These are phyloP conservation scores for Xylaria sp. DNA, from an alignment of 2,329 filamentous ascomycete species.

Conservation along the genomic window DNA sequence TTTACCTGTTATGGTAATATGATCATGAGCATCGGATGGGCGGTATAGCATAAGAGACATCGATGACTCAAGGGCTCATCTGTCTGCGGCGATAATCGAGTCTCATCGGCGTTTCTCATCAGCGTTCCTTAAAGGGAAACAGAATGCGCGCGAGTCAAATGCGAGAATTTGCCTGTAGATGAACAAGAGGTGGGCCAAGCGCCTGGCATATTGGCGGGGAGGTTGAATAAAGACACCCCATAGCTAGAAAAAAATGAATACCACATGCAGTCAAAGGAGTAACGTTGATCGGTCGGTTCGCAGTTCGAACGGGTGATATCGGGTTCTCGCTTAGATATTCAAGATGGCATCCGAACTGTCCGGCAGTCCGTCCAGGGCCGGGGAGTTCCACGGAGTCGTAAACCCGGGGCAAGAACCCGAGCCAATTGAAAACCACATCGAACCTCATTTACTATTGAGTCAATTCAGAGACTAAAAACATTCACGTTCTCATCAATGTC, in stretches of 20 bases:
- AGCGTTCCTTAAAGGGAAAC: slow-evolving; percentile 7
- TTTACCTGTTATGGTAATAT: slow-evolving; percentile 7
- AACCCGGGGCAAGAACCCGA: not conserved
- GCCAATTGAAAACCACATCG: not conserved
- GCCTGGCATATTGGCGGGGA: not conserved
- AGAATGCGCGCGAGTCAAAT: slow-evolving; percentile 8
- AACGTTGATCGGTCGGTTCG: no score
- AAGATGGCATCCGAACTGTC: not conserved
- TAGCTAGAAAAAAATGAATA: not conserved
- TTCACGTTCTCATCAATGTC: not conserved
- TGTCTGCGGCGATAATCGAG: not conserved
- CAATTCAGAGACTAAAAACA: not conserved
- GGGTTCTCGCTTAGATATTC: not conserved
- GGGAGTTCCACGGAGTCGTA: slow-evolving; percentile 3
- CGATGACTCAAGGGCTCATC: slow-evolving; percentile 2
- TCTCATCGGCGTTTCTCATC: not conserved
- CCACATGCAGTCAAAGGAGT: not conserved
- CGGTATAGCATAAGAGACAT: not conserved
- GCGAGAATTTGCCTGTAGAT: not conserved
- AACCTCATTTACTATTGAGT: not conserved
- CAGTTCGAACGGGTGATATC: not conserved
- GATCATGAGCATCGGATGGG: not conserved
- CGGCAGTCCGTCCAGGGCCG: not conserved
- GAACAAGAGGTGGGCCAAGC: not conserved
- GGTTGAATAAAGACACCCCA: not conserved